Percentiles rank a stretch among this genome's conserved stretches.
Evolutionary conservation across 257 asterid genomes (phyloP).

Genomic region (Fraxinus quadrangulata): DNA sequence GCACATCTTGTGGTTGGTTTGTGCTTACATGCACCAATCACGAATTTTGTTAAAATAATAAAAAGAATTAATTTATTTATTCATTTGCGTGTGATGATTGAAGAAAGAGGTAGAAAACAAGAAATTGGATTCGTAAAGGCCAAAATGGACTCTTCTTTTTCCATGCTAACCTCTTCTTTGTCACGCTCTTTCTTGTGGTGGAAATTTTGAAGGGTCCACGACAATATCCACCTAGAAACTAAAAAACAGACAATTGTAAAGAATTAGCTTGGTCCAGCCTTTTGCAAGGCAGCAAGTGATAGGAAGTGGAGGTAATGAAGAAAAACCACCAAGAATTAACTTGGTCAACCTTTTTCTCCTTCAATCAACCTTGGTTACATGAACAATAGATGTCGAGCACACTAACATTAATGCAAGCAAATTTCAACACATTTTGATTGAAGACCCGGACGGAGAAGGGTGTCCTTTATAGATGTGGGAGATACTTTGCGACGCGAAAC

Average conservation of each 20-base stretch:
- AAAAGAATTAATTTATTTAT: neutral
- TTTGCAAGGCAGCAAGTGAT: too few species aligned
- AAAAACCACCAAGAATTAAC: too few species aligned
- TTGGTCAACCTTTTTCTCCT: too few species aligned
- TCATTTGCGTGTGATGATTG: neutral
- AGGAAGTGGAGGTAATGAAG: too few species aligned
- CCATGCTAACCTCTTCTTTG: neutral
- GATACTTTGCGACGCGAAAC: too few species aligned
- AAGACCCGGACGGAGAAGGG: too few species aligned
- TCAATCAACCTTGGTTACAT: too few species aligned
- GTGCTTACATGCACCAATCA: slow-evolving; percentile 8
- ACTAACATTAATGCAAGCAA: too few species aligned
- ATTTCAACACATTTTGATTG: too few species aligned
- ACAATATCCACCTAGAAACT: neutral
- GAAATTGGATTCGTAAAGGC: slow-evolving; percentile 4
- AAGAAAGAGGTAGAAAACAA: neutral
- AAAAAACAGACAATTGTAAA: neutral
- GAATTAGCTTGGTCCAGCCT: neutral
- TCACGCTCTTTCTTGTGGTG: slow-evolving; percentile 3
- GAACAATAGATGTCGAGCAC: too few species aligned
- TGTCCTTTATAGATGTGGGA: too few species aligned
- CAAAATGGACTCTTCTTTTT: slow-evolving; percentile 11
- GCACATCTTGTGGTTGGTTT: neutral
- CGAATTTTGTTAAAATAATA: neutral
- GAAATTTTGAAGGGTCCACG: neutral